phyloP scores from a whole-genome alignment of 768 basidiomycete genomes.

The Leccinum subtestaceum region DNA sequence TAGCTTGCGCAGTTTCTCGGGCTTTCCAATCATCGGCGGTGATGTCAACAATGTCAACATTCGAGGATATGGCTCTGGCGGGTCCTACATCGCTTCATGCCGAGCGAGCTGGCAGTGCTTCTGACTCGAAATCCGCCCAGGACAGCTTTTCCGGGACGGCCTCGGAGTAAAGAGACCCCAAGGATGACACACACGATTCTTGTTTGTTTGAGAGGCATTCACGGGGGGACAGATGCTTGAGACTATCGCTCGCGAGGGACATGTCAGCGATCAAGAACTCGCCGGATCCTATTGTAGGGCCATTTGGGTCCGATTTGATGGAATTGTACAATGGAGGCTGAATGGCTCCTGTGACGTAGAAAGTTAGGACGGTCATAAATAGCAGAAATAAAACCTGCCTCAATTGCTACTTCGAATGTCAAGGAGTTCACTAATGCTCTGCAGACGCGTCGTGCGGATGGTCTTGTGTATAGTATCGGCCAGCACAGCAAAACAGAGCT shows the following conservation, averaged over 20 bases:
- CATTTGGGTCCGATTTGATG: constrained; percentile 28
- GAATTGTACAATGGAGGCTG: constrained; percentile 33
- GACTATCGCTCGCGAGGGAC: constrained; percentile 13
- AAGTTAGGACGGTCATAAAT: constrained; percentile 25
- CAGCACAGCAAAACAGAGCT: constrained; percentile 22
- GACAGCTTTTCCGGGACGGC: constrained; percentile 22
- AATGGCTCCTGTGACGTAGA: constrained; percentile 31
- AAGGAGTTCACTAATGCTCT: constrained; percentile 23
- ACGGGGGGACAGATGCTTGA: constrained; percentile 17
- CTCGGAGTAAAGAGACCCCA: constrained; percentile 17
- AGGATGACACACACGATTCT: constrained; percentile 11
- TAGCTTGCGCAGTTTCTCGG: background rate
- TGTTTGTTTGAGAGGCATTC: constrained; percentile 19
- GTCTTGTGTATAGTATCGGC: constrained; percentile 19
- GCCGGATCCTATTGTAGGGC: constrained; percentile 27
- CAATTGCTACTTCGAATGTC: constrained; percentile 24
- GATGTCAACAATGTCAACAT: background rate
- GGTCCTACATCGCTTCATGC: background rate
- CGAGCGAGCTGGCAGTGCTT: constrained; percentile 9
- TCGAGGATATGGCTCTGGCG: background rate
- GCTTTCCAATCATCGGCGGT: background rate
- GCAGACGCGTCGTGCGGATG: constrained; percentile 30
- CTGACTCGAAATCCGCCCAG: constrained; percentile 16
- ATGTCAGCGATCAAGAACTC: constrained; percentile 24
- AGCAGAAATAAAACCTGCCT: constrained; percentile 31